These are phyloP conservation scores for Didymella arachidicola DNA, from an alignment of 2,329 filamentous ascomycete genomes.

Conservation along the genomic window DNA sequence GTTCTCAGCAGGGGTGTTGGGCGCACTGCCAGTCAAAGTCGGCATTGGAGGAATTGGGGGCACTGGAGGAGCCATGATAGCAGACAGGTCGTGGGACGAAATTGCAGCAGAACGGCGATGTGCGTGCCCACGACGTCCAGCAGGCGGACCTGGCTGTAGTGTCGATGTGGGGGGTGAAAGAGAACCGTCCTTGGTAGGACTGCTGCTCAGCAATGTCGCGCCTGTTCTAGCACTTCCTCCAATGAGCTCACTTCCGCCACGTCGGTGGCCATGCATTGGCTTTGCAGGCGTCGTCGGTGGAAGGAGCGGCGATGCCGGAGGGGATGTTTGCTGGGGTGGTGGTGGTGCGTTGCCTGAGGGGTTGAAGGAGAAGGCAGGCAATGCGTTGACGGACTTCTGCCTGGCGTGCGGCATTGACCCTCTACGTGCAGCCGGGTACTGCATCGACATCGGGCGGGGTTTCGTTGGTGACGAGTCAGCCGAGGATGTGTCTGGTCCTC, in stretches of 20 bases:
- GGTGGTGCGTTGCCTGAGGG: conserved; percentile 51
- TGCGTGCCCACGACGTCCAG: conserved; percentile 71
- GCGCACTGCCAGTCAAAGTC: conserved; percentile 68
- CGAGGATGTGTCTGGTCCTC: conserved; percentile 39
- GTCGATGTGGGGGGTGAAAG: conserved; percentile 64
- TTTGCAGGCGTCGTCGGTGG: conserved; percentile 59
- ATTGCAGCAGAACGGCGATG: conserved; percentile 84
- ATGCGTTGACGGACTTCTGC: conserved; percentile 53
- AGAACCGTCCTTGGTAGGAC: conserved; percentile 71
- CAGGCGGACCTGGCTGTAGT: conserved; percentile 57
- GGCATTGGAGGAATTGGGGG: conserved; percentile 64
- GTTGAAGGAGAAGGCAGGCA: conserved; percentile 61
- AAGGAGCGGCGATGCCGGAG: conserved; percentile 50
- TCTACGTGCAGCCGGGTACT: conserved; percentile 45
- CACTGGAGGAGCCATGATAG: conserved; percentile 69
- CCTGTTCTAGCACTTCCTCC: conserved; percentile 69
- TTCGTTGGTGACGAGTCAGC: conserved; percentile 44
- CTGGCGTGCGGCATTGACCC: conserved; percentile 47
- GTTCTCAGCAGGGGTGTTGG: conserved; percentile 64
- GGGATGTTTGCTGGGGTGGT: conserved; percentile 41
- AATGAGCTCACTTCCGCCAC: conserved; percentile 86
- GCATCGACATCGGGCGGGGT: conserved; percentile 50
- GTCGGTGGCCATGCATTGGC: conserved; percentile 67
- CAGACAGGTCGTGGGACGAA: conserved; percentile 80
- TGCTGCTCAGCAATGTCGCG: conserved; percentile 69